Conservation (phyloP, 1,284 basidiomycete species). For the Trametes hirsuta region DNA sequence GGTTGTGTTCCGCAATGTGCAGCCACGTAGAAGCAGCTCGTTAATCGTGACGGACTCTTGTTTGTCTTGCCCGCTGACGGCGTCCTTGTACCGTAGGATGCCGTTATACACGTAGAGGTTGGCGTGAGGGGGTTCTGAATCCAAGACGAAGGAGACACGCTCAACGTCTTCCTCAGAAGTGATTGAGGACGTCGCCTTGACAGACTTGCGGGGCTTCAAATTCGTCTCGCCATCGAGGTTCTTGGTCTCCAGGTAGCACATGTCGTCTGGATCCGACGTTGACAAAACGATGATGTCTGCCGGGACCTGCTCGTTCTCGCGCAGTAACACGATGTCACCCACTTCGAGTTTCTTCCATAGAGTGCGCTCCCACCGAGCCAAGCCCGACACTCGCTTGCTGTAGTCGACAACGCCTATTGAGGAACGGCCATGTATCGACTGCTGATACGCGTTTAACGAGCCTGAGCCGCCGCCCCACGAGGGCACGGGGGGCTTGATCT, state of each 20-base stretch:
- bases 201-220: slow-evolving; percentile 82
- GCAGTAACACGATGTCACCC: slow-evolving; percentile 90
- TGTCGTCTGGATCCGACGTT: slow-evolving; percentile 82
- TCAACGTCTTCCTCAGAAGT: slow-evolving; percentile 92
- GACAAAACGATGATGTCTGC: slow-evolving; percentile 93
- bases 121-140: slow-evolving; percentile 92
- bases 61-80: slow-evolving; percentile 52
- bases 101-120: slow-evolving; percentile 93
- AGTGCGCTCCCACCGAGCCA: slow-evolving; percentile 91
- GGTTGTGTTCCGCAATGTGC: slow-evolving; percentile 88
- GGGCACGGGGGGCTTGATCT: slow-evolving; percentile 11
- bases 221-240: slow-evolving; percentile 98
- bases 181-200: slow-evolving; percentile 79
- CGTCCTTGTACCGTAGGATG: slow-evolving; percentile 75
- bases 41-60: slow-evolving; percentile 85
- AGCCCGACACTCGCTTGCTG: slow-evolving; percentile 66
- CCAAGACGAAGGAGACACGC: slow-evolving; percentile 83
- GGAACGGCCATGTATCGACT: slow-evolving; percentile 55
- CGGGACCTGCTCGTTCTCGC: slow-evolving; percentile 95
- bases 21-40: slow-evolving; percentile 91
- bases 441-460: slow-evolving; percentile 48
- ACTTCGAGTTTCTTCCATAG: slow-evolving; percentile 99
- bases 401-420: slow-evolving; percentile 81
- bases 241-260: slow-evolving; percentile 94
- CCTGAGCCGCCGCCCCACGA: slow-evolving; percentile 32